phyloP scores from a whole-genome alignment of 2,329 filamentous ascomycete species.

The Alternaria sp. region DNA sequence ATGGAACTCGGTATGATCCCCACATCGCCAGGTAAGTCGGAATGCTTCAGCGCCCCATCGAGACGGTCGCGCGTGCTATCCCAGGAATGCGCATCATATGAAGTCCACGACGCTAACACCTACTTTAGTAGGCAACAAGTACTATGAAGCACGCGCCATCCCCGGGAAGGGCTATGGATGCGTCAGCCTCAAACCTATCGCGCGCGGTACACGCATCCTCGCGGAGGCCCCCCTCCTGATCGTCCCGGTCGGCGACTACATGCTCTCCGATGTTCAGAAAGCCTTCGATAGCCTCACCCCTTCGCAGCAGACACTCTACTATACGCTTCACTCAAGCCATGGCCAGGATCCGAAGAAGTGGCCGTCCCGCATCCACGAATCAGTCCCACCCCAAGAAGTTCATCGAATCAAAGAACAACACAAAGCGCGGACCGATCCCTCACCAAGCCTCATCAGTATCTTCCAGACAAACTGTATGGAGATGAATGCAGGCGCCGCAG shows the following conservation, averaged over 20 bases:
- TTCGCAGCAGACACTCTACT: constrained; percentile 30
- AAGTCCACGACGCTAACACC: background rate
- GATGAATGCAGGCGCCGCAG: constrained; percentile 36
- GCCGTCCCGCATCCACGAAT: constrained; percentile 34
- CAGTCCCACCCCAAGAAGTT: constrained; percentile 23
- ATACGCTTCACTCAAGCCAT: constrained; percentile 34
- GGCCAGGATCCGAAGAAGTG: constrained; percentile 34
- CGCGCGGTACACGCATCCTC: constrained; percentile 49
- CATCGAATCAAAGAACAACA: constrained; percentile 40
- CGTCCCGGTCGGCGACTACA: constrained; percentile 39
- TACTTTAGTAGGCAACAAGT: constrained; percentile 21
- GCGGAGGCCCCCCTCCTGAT: constrained; percentile 49
- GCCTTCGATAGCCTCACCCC: constrained; percentile 29
- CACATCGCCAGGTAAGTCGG: background rate
- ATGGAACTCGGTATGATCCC: background rate
- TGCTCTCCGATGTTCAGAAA: constrained; percentile 40
- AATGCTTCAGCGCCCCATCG: background rate
- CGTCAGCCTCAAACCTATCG: constrained; percentile 46
- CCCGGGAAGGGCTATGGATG: constrained; percentile 52
- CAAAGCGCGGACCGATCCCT: constrained; percentile 31
- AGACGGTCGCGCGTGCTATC: background rate
- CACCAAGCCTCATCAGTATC: constrained; percentile 37
- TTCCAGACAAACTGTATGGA: constrained; percentile 54
- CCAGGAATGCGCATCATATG: background rate
- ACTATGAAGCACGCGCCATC: constrained; percentile 40